Evolutionary conservation across 352 stramenopile species (phyloP), one percentile per base, ranked within the genome.

Genomic region (Saprolegnia diclina): DNA sequence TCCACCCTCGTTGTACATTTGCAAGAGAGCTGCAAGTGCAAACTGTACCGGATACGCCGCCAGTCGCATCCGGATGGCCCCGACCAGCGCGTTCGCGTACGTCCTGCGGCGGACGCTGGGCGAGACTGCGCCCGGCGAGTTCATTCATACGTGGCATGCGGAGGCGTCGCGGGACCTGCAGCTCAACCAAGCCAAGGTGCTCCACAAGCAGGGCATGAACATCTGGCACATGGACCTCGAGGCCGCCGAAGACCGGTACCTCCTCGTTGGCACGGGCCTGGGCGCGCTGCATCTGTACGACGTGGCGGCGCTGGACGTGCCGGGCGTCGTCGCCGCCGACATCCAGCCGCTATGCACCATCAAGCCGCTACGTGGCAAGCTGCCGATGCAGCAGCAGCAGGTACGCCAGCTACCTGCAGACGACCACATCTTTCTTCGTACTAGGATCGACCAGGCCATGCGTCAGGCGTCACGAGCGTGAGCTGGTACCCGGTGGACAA

Each of bases 401-500:
- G 19, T 88, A 76, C 59, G 77, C 80, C 48, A 80, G 76, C 7
- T 76, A 22, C 4, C 76, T n/a, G 61, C 61, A 0, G 24, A n/a
- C n/a, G n/a, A n/a, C n/a, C n/a, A n/a, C n/a, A n/a, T n/a, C n/a
- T n/a, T n/a, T n/a, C n/a, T n/a, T n/a, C n/a, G n/a, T n/a, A n/a
- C n/a, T 65, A 62, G 59, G 46, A 68, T 21, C 59, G 44, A 4
- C 57, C 59, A 5, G 64, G 38, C 29, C 65, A 64, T 54, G 29
- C 65, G 50, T 84, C 81, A n/a, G 85, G 85, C 45, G 74, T 95
- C 37, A 85, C 85, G 21, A 77, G 78, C 50, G 81, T 96, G n/a
- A 80, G 91, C 48, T 96, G 88, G 88, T 96, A 92, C 67, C 87
- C 88, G 0, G 74, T 93, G 5, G 89, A 96, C 69, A 83, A 74